These are phyloP conservation scores for Cercospora sesami DNA, from an alignment of 2,329 filamentous ascomycete species.

Conservation along the genomic window DNA sequence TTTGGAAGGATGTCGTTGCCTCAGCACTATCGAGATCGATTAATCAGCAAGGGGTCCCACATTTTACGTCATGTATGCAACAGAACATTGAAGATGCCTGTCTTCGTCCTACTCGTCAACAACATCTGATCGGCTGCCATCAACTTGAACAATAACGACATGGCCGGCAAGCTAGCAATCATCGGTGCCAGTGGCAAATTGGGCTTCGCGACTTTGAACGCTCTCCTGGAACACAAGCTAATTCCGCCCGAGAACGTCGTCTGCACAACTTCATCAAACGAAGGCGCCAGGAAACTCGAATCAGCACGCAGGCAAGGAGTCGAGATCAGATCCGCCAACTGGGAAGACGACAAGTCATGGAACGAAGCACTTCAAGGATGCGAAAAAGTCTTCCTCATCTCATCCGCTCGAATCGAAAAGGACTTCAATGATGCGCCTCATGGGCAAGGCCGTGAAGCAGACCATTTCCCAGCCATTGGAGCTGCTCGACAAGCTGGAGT, in stretches of 20 bases:
- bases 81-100: neutral
- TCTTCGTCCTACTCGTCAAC: neutral
- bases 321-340: constrained; percentile 43
- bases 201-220: constrained; percentile 46
- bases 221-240: constrained; percentile 46
- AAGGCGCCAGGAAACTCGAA: constrained; percentile 35
- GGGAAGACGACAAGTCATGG: constrained; percentile 42
- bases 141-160: neutral
- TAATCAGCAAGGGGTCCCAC: neutral
- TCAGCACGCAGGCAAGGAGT: constrained; percentile 30
- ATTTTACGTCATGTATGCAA: neutral
- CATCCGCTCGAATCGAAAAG: constrained; percentile 46
- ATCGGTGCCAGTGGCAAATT: constrained; percentile 50
- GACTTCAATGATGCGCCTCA: constrained; percentile 47
- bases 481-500: constrained; percentile 45
- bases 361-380: constrained; percentile 41
- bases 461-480: constrained; percentile 47
- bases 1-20: neutral
- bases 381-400: constrained; percentile 49
- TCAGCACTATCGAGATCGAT: neutral
- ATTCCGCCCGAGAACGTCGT: constrained; percentile 43
- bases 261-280: constrained; percentile 39
- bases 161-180: constrained; percentile 39
- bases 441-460: constrained; percentile 46
- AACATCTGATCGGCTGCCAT: neutral